Percentiles rank a stretch among this genome's conserved stretches.
phyloP scores from a whole-genome alignment of 2,329 filamentous ascomycete species.

The Pseudopyricularia cyperi region DNA sequence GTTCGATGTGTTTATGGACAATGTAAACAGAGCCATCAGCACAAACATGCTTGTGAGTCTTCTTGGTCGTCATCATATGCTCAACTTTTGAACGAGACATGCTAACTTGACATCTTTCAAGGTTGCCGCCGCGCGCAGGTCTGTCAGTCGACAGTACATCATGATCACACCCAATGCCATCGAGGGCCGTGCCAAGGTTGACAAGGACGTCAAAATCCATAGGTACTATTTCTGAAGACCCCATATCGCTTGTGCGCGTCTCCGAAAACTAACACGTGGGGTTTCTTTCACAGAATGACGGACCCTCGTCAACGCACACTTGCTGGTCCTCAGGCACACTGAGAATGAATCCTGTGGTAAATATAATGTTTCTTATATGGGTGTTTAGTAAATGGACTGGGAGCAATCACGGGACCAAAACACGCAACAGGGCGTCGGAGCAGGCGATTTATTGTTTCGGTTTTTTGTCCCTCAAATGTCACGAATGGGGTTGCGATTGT shows the following conservation, averaged over 20 bases:
- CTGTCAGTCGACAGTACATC: slow-evolving; percentile 87
- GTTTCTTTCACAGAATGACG: slow-evolving; percentile 27
- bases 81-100: background rate
- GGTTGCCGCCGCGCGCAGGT: slow-evolving; percentile 73
- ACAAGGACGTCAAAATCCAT: slow-evolving; percentile 66
- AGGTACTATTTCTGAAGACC: slow-evolving; percentile 31
- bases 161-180: slow-evolving; percentile 91
- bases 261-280: slow-evolving; percentile 12
- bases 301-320: slow-evolving; percentile 46
- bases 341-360: background rate
- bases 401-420: background rate
- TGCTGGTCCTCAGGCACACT: slow-evolving; percentile 2
- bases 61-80: background rate
- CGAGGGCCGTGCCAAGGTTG: slow-evolving; percentile 39
- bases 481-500: too few relatives aligned
- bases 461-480: too few relatives aligned
- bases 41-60: slow-evolving; percentile 78
- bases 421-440: background rate
- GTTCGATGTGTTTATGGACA: slow-evolving; percentile 99
- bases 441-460: too few relatives aligned
- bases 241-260: background rate
- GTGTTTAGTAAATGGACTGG: background rate
- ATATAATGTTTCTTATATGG: background rate
- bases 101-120: slow-evolving; percentile 15
- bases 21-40: slow-evolving; percentile 83